Conservation (phyloP, 1,284 basidiomycete species). For the Tylopilus sp. region DNA sequence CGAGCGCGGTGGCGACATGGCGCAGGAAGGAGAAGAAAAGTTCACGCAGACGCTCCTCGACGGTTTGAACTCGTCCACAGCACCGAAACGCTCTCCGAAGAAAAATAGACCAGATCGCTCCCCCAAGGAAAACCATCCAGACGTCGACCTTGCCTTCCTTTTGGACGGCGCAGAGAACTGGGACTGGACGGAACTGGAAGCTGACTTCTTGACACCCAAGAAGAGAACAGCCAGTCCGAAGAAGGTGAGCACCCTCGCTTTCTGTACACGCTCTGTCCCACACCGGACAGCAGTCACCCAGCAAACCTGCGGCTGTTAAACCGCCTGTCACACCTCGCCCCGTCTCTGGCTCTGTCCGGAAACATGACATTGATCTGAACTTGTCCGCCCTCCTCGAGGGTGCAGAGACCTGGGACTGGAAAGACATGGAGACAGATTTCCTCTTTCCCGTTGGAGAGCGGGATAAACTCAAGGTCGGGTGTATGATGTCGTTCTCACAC, state of each 20-base stretch:
- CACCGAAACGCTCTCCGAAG: slow-evolving; percentile 2
- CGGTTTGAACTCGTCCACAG: slow-evolving; percentile 39
- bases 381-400: slow-evolving; percentile 39
- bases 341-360: background rate
- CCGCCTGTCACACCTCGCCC: slow-evolving; percentile 8
- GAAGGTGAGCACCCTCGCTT: slow-evolving; percentile 8
- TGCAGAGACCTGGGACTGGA: slow-evolving; percentile 51
- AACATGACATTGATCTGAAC: slow-evolving; percentile 20
- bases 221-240: slow-evolving; percentile 29
- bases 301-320: slow-evolving; percentile 23
- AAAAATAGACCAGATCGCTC: background rate
- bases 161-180: slow-evolving; percentile 51
- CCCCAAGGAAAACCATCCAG: slow-evolving; percentile 9
- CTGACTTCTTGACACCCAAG: slow-evolving; percentile 39
- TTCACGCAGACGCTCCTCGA: slow-evolving; percentile 48
- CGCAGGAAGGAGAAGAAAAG: slow-evolving; percentile 42
- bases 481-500: background rate
- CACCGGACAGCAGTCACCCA: slow-evolving; percentile 14
- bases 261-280: background rate
- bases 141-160: slow-evolving; percentile 39
- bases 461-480: slow-evolving; percentile 22
- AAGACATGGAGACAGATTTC: slow-evolving; percentile 44
- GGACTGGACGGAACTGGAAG: slow-evolving; percentile 49
- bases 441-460: slow-evolving; percentile 34
- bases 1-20: slow-evolving; percentile 1